Base-by-base conservation (phyloP, 2,329 filamentous ascomycete genomes). In the Verticillium nubilum region DNA sequence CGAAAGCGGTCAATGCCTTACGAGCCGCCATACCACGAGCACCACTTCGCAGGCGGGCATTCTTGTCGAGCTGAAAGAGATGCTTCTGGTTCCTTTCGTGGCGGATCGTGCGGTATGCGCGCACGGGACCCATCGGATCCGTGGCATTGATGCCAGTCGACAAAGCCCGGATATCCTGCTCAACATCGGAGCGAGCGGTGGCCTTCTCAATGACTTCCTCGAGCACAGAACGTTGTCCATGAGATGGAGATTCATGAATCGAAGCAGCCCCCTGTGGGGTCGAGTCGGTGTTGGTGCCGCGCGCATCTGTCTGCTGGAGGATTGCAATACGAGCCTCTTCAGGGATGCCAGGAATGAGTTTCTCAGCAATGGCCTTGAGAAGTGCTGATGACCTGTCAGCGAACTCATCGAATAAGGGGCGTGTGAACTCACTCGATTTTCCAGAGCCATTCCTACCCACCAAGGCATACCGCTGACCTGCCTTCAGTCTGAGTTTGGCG, bases 381-480 rank as follows among this genome's bases (percentile, higher is more conserved):
- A 94, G 74, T 0, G 90, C 87, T 89, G 53, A 26, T 3, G 10
- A 12, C 23, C 17, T 15, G 12, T 13, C 15, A 53, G 60, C 26
- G 56, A 13, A 25, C 2, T 2, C 13, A 17, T 15, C 42, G 42
- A 19, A 58, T 23, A 52, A 15, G 26, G n/a, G 25, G 23, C 42
- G 9, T 25, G 27, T 5, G 15, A n/a, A 68, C 80, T 71, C 73
- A 88, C 86, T 94, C 4, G 90, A 93, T 69, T 96, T 96, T 5
- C 91, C 92, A 2, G 87, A 89, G 0, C 91, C 91, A 73, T 96
- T 96, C 6, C 90, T 82, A 0, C 91, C 92, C 23, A 94, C 79
- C 1, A 96, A 77, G 0, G 90, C 91, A 77, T 96, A 96, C 62
- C 89, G 82, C 53, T 86, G 80, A 0, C 89, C 88, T 56, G 86